Evolutionary conservation across 306 rosid species (phyloP).

Genomic region (Senna siamea): DNA sequence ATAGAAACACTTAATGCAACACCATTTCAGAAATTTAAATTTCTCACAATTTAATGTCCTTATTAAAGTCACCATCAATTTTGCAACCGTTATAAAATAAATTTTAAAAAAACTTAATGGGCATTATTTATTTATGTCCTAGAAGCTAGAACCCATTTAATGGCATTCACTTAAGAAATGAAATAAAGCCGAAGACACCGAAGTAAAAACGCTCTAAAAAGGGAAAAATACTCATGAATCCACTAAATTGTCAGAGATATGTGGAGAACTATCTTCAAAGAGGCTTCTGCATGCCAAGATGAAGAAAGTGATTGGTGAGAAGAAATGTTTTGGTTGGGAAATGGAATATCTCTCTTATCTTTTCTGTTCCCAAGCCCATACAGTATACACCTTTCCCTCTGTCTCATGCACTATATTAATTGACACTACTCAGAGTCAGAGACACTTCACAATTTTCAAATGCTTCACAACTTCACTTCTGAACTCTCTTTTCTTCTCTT

Average conservation of each 20-base stretch:
- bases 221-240: conserved; percentile 33
- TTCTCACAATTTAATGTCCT: neutral
- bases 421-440: conserved; percentile 35
- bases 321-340: conserved; percentile 55
- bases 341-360: conserved; percentile 64
- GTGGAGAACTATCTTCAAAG: conserved; percentile 32
- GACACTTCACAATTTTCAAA: conserved; percentile 62
- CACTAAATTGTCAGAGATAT: conserved; percentile 38
- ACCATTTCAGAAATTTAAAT: no score
- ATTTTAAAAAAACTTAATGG: neutral
- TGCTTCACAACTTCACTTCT: conserved; percentile 32
- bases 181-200: neutral
- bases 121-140: neutral
- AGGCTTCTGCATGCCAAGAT: conserved; percentile 40
- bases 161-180: neutral
- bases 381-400: conserved; percentile 45
- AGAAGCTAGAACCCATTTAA: neutral
- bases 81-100: neutral
- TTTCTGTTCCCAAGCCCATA: conserved; percentile 73
- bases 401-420: conserved; percentile 47
- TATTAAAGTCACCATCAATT: neutral
- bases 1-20: no score
- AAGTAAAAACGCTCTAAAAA: neutral
- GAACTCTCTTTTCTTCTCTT: conserved; percentile 42
- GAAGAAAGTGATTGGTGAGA: conserved; percentile 47